Evolutionary conservation across 176 grass and related monocot genomes (phyloP), one percentile per base, ranked within the genome.

Genomic region (Aegilops sharonensis): DNA sequence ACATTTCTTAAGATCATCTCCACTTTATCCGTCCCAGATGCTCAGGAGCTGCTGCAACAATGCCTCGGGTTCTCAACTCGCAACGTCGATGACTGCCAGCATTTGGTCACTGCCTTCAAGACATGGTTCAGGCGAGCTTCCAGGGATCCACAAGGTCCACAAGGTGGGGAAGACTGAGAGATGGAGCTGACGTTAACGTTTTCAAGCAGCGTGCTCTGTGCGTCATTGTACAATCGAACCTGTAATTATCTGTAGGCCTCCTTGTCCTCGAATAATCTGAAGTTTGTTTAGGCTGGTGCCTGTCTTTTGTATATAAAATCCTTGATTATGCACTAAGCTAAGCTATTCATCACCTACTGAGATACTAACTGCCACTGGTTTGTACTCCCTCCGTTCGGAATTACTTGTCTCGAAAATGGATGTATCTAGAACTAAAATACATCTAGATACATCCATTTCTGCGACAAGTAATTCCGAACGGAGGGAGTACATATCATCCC

Each of bases 1-100:
- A 75, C 84, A 43, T 98, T 98, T 87, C 90, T 98, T 56, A 87
- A 88, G 74, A 95, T 94, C 75, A 95, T 95, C 72, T 98, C 93
- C 31, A 98, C 96, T 6, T 65, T 92, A 54, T 88, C 86, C 3
- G 80, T 95, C 21, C 45, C 77, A 12, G 90, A 91, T 39, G 93
- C 96, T 23, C 93, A 95, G 78, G 92, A 92, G 32, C 48, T 95
- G 69, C 87, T 95, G 39, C 93, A 92, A 59, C 90, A 91, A 3
- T 98, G 96, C 71, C 88, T 98, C 0, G 86, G 92, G 37, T 98
- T 98, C 84, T 92, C 93, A 0, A 94, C 91, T 31, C 86, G 93
- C 77, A 92, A 92, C n/a, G 73, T 91, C 0, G 45, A 84, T 0
- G 85, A 85, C 63, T 88, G 84, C 72, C 83, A 35, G 6, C 84